A percentile compares a stretch with the other conserved stretches of the same genome.
phyloP scores from a whole-genome alignment of 345 rosid species.

The Draba incana region DNA sequence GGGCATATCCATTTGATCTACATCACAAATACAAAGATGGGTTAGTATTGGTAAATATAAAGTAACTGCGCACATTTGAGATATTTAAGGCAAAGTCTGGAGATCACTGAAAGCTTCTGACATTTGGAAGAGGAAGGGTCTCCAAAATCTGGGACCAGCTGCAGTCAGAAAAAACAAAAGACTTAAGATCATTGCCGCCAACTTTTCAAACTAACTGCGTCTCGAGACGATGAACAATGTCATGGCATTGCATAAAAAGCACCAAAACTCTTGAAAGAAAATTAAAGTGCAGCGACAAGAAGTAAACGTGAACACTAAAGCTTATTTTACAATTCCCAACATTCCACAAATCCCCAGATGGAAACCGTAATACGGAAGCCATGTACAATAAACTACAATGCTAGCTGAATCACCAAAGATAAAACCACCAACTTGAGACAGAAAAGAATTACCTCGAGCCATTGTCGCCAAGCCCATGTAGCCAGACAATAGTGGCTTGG shows the following conservation, averaged over 20 bases:
- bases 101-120: slow-evolving; percentile 16
- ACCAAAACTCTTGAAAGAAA: slow-evolving; percentile 9
- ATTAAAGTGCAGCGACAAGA: slow-evolving; percentile 19
- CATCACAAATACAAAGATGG: slow-evolving; percentile 23
- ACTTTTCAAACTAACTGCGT: not conserved
- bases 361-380: not conserved
- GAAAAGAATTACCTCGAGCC: slow-evolving; percentile 71
- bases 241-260: not conserved
- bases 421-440: slow-evolving; percentile 1
- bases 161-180: slow-evolving; percentile 43
- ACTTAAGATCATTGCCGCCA: not conserved
- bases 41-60: slow-evolving; percentile 11
- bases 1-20: slow-evolving; percentile 99
- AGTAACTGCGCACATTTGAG: not conserved
- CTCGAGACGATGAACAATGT: slow-evolving; percentile 9
- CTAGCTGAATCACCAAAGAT: not conserved
- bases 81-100: not conserved
- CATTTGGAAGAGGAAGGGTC: slow-evolving; percentile 91
- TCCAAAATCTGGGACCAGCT: slow-evolving; percentile 99
- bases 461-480: slow-evolving; percentile 95
- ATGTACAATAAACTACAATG: not conserved
- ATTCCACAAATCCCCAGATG: not conserved
- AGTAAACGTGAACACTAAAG: slow-evolving; percentile 37
- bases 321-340: not conserved
- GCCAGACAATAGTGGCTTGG: slow-evolving; percentile 96